Percentiles rank a stretch among this genome's conserved stretches.
Conservation (phyloP, 352 stramenopile species). For the Chrysophaeum taylorii region DNA sequence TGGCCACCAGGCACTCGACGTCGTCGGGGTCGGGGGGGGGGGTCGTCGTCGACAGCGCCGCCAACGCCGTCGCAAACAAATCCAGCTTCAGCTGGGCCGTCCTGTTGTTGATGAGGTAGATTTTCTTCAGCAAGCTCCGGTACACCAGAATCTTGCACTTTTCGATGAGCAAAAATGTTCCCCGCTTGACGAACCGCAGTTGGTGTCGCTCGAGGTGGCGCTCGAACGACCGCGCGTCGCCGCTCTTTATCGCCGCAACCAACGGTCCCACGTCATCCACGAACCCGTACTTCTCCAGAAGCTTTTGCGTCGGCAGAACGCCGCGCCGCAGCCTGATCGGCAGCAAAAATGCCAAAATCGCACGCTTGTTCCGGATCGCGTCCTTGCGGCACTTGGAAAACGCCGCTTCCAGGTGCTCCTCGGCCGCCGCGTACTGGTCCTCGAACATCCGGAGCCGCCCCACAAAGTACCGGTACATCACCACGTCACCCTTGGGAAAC, state of each 20-base stretch:
- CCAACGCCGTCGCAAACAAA: slow-evolving; percentile 69
- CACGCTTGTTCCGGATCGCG: slow-evolving; percentile 72
- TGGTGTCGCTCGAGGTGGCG: slow-evolving; percentile 72
- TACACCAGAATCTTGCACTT: slow-evolving; percentile 86
- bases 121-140: slow-evolving; percentile 87
- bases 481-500: slow-evolving; percentile 41
- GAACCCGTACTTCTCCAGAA: slow-evolving; percentile 71
- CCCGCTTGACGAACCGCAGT: slow-evolving; percentile 71
- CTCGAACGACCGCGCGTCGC: slow-evolving; percentile 81
- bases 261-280: slow-evolving; percentile 57
- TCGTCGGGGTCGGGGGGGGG: slow-evolving; percentile 88
- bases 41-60: slow-evolving; percentile 70
- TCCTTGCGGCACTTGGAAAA: slow-evolving; percentile 75
- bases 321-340: slow-evolving; percentile 82
- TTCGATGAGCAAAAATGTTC: slow-evolving; percentile 89
- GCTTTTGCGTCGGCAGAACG: slow-evolving; percentile 65
- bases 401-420: slow-evolving; percentile 81
- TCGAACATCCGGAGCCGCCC: slow-evolving; percentile 91
- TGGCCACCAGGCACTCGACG: slow-evolving; percentile 89
- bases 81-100: slow-evolving; percentile 71
- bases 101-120: slow-evolving; percentile 63
- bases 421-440: slow-evolving; percentile 85
- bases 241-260: slow-evolving; percentile 71
- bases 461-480: slow-evolving; percentile 89
- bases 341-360: slow-evolving; percentile 86